Conservation (phyloP, 2,329 filamentous ascomycete genomes). For the Cytospora paraplurivora region DNA sequence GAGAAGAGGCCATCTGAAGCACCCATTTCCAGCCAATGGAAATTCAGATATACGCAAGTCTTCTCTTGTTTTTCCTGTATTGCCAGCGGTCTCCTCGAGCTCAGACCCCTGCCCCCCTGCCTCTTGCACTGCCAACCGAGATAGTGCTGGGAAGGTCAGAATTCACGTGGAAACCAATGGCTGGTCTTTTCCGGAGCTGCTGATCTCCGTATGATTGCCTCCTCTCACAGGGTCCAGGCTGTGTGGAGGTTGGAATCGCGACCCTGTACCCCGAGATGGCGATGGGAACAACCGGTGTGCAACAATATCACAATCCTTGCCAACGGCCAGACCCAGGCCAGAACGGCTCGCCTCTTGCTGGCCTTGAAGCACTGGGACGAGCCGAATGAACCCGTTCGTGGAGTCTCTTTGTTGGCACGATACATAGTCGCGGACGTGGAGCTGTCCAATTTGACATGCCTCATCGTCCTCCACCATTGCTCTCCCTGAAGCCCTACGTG, state of each 20-base stretch:
- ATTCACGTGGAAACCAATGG: slow-evolving; percentile 27
- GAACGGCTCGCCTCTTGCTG: slow-evolving; percentile 15
- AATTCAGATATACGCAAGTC: slow-evolving; percentile 20
- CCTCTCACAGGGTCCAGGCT: slow-evolving; percentile 7
- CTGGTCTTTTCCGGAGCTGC: slow-evolving; percentile 23
- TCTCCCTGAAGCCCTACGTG: background rate
- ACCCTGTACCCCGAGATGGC: slow-evolving; percentile 19
- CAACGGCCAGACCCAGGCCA: slow-evolving; percentile 7
- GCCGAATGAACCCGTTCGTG: slow-evolving; percentile 11
- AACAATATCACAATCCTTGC: slow-evolving; percentile 20
- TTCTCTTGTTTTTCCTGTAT: slow-evolving; percentile 13
- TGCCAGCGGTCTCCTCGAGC: slow-evolving; percentile 14
- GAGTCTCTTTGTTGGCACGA: slow-evolving; percentile 3
- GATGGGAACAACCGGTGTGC: slow-evolving; percentile 25
- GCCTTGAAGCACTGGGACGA: slow-evolving; percentile 9
- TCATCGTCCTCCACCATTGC: slow-evolving; percentile 9
- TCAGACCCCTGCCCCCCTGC: slow-evolving; percentile 14
- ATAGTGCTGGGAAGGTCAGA: slow-evolving; percentile 1
- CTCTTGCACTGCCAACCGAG: slow-evolving; percentile 17
- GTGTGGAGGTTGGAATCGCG: slow-evolving; percentile 17
- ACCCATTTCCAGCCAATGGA: slow-evolving; percentile 19
- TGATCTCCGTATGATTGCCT: slow-evolving; percentile 21
- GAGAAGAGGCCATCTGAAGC: slow-evolving; percentile 7
- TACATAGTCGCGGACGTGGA: background rate
- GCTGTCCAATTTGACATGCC: slow-evolving; percentile 3